Evolutionary conservation across 371 early-diverging fungal species (phyloP), one percentile per base, ranked within the genome.

Genomic region (Mortierella sp.): DNA sequence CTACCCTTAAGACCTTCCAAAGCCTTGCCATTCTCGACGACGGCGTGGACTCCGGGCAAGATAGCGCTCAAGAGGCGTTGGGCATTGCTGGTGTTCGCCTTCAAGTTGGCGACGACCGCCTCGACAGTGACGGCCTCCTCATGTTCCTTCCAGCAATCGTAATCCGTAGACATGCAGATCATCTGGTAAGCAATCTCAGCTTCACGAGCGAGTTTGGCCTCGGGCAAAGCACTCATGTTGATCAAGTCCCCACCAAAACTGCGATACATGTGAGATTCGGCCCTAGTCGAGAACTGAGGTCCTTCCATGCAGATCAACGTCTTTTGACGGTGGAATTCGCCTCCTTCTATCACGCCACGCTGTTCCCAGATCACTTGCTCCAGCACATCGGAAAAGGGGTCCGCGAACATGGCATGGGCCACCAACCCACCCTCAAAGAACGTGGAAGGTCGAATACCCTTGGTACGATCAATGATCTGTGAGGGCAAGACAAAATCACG

Each of bases 101-200:
- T 87, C 90, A 98, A 87, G 80, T 92, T 96, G 45, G 86, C 86
- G 85, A 98, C 91, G 41, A 98, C 99, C 27, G 91, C 90, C 67
- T 94, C 94, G 16, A 97, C 96, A 16, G 92, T 92, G 41, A 98
- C 98, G 8, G 90, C 87, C 71, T 92, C 98, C 81, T 95, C 97
- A 23, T 89, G 85, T 54, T 86, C 91, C 73, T 93, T 89, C 99
- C 99, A 98, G 84, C 96, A 95, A 78, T 98, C 99, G 69, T 97
- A 98, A 83, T 98, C 99, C 45, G 99, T 98, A n/a, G 94, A 89
- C 99, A 98, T 98, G 86, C 98, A 98, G 18, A 98, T 87, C 92
- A 97, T 93, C 71, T 95, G 95, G 76, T 98, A 98, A 14, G 94
- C 95, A 57, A 98, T 95, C 83, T 98, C 99, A 41, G 97, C 96